Conservation (phyloP, 176 grass and related monocot species). For the Aegilops umbellulata region DNA sequence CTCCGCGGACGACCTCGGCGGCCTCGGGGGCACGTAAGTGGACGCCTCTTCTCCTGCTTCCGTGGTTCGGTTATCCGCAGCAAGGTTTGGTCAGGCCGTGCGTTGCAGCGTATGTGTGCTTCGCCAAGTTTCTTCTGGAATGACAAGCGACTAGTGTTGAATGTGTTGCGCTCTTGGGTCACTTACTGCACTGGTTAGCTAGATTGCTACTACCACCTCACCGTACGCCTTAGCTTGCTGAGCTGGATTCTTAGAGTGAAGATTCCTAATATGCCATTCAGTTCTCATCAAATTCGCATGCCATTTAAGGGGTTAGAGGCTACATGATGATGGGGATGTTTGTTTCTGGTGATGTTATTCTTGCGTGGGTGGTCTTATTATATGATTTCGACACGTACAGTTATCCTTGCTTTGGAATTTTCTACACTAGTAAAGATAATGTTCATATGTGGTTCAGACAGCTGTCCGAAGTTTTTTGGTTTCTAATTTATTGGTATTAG, state of each 20-base stretch:
- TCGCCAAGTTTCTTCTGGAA: background rate
- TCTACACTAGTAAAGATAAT: background rate
- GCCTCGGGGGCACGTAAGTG: constrained; percentile 92
- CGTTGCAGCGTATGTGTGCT: background rate
- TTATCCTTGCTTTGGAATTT: background rate
- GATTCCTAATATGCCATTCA: background rate
- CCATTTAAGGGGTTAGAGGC: background rate
- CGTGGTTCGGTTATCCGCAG: background rate
- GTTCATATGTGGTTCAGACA: background rate
- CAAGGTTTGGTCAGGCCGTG: background rate
- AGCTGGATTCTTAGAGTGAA: background rate
- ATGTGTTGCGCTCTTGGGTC: background rate
- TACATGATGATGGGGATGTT: background rate
- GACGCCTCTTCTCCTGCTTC: background rate
- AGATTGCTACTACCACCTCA: background rate
- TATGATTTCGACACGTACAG: background rate
- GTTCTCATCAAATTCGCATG: background rate
- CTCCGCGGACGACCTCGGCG: constrained; percentile 58
- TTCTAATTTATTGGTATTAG: background rate
- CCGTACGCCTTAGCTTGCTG: background rate
- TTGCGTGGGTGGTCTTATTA: background rate
- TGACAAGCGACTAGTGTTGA: background rate
- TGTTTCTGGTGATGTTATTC: background rate
- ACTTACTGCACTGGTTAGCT: background rate
- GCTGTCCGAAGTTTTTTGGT: background rate